phyloP scores from a whole-genome alignment of 2,329 filamentous ascomycete genomes.

The Diaporthe longicolla region DNA sequence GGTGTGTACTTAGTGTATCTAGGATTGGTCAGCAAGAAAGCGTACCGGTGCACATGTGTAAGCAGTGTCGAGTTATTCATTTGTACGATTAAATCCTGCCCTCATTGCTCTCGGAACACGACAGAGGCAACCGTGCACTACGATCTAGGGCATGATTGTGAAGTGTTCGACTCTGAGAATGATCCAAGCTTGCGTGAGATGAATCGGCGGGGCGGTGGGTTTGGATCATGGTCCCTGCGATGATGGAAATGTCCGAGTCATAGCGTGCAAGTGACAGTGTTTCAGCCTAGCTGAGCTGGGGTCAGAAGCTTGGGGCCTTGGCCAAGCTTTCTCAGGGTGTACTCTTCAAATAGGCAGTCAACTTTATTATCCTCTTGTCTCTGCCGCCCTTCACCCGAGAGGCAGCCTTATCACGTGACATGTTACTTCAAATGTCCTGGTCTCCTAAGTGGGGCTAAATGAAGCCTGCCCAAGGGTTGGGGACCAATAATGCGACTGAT shows the following conservation, averaged over 20 bases:
- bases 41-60: no score
- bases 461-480: background rate
- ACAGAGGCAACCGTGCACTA: background rate
- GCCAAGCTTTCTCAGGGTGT: constrained; percentile 8
- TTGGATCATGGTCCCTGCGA: constrained; percentile 4
- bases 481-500: constrained; percentile 4
- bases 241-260: background rate
- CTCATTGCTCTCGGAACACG: background rate
- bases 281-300: background rate
- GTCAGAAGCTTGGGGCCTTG: background rate
- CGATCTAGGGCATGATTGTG: background rate
- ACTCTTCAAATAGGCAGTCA: background rate
- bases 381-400: background rate
- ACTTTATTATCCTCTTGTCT: background rate
- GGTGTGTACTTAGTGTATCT: background rate
- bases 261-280: background rate
- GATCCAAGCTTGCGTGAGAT: background rate
- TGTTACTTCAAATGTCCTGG: no score
- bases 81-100: background rate
- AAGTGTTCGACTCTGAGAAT: background rate
- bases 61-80: background rate
- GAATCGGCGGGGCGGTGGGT: constrained; percentile 1
- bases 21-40: constrained; percentile 3
- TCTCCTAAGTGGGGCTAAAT: background rate
- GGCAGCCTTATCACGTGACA: background rate